Conservation (phyloP, 164 flowering plant genomes). For the Hamamelis virginiana region DNA sequence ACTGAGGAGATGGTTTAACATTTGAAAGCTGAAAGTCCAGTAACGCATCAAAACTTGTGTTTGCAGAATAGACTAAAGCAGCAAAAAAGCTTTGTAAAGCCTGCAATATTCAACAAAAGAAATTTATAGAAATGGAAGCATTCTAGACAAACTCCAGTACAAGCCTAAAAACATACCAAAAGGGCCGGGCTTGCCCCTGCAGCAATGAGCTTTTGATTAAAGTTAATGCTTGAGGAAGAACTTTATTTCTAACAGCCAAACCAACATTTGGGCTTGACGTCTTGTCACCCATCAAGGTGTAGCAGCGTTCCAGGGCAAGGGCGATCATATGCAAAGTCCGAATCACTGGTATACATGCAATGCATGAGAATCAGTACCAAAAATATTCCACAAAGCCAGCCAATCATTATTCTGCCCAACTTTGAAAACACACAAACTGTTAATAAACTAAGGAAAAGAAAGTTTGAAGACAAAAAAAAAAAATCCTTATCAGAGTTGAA, state of each 20-base stretch:
- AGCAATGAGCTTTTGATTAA: conserved; percentile 87
- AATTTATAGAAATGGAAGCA: not conserved
- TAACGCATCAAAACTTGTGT: conserved; percentile 85
- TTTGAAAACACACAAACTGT: not conserved
- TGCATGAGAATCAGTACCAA: not conserved
- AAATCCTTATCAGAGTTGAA: conserved; percentile 91
- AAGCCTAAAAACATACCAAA: conserved; percentile 41
- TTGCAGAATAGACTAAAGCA: conserved; percentile 78
- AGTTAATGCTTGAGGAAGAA: conserved; percentile 91
- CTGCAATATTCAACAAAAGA: conserved; percentile 42
- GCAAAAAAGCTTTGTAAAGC: conserved; percentile 84
- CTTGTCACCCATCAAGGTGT: conserved; percentile 88
- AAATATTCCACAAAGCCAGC: not conserved
- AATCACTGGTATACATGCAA: conserved; percentile 58
- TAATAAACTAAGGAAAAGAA: conserved; percentile 1
- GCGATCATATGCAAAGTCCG: conserved; percentile 98
- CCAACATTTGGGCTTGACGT: conserved; percentile 70
- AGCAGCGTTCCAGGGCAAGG: conserved; percentile 93
- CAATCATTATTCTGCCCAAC: not conserved
- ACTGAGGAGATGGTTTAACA: conserved; percentile 86
- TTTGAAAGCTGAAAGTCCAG: conserved; percentile 91
- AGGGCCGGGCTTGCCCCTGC: conserved; percentile 99
- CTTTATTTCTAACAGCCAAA: conserved; percentile 77
- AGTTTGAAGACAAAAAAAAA: conserved; percentile 1
- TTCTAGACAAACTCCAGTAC: not conserved